Base-by-base conservation (phyloP, 1,284 basidiomycete species). In the Trametes polyzona region DNA sequence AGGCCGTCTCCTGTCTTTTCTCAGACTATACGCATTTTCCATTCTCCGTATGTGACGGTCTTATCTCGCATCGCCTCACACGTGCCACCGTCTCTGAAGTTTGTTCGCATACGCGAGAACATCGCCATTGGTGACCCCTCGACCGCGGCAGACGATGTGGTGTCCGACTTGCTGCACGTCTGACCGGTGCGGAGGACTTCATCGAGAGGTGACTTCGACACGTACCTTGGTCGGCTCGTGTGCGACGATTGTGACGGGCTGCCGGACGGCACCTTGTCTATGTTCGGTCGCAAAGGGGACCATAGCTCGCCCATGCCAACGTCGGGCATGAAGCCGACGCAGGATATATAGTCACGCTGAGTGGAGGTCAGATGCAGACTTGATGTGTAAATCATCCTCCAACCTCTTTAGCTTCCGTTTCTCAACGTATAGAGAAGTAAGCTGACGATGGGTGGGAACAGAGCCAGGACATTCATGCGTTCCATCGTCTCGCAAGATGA, bases 361-460 rank as follows among this genome's bases (percentile, higher is more conserved):
- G 86, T 56, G 90, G 90, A 0, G 90, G 90, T 0, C 88, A 92
- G 71, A 84, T 89, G 83, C 90, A 92, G 88, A n/a, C n/a, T n/a
- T n/a, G n/a, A n/a, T n/a, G n/a, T n/a, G n/a, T n/a, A n/a, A n/a
- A n/a, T n/a, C n/a, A n/a, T n/a, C n/a, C n/a, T n/a, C n/a, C n/a
- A n/a, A n/a, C n/a, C n/a, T n/a, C n/a, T n/a, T n/a, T n/a, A n/a
- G n/a, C n/a, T n/a, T n/a, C n/a, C n/a, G n/a, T n/a, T n/a, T 16
- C 17, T 27, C 33, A n/a, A 12, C 33, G 33, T 12, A 17, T 12
- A n/a, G 23, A 16, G 16, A 27, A n/a, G 29, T 9, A 1, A 26
- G 41, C 6, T 4, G 8, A 10, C 4, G 11, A n/a, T 14, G 10
- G n/a, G n/a, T n/a, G n/a, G n/a, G n/a, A n/a, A 4, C 27, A 90